phyloP scores from a whole-genome alignment of 2,329 filamentous ascomycete species.

The Didymella pomorum region DNA sequence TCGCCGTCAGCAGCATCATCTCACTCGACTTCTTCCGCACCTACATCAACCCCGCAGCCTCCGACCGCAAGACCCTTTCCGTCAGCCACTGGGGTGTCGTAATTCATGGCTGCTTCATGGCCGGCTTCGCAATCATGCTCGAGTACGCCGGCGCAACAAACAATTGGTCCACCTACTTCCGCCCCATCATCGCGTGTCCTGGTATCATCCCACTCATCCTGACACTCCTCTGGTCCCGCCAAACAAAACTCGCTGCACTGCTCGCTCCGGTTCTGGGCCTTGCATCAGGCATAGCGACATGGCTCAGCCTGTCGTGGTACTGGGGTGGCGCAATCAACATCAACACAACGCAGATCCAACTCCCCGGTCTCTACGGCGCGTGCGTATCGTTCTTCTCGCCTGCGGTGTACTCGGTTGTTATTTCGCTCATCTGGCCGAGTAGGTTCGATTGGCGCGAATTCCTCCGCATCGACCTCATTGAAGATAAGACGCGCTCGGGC shows the following conservation, averaged over 20 bases:
- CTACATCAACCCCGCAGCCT: slow-evolving; percentile 79
- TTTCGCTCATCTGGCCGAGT: slow-evolving; percentile 13
- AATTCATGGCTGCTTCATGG: slow-evolving; percentile 77
- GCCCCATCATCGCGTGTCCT: slow-evolving; percentile 82
- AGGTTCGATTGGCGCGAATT: slow-evolving; percentile 23
- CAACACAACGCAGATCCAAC: slow-evolving; percentile 65
- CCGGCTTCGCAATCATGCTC: slow-evolving; percentile 77
- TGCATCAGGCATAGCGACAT: slow-evolving; percentile 17
- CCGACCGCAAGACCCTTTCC: slow-evolving; percentile 76
- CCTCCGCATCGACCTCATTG: slow-evolving; percentile 21
- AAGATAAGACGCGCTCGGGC: slow-evolving; percentile 12
- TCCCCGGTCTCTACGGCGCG: slow-evolving; percentile 82
- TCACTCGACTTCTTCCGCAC: slow-evolving; percentile 88
- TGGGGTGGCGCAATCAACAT: slow-evolving; percentile 38
- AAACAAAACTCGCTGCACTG: slow-evolving; percentile 75
- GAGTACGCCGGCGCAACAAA: slow-evolving; percentile 60
- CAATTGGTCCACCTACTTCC: slow-evolving; percentile 88
- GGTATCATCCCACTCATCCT: slow-evolving; percentile 82
- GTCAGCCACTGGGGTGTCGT: slow-evolving; percentile 77
- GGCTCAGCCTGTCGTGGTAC: slow-evolving; percentile 20
- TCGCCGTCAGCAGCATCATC: slow-evolving; percentile 81
- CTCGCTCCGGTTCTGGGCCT: slow-evolving; percentile 38
- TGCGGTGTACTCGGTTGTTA: slow-evolving; percentile 60
- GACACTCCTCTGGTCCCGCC: slow-evolving; percentile 78
- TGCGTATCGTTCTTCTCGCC: slow-evolving; percentile 81